Percentiles rank a stretch among this genome's conserved stretches.
These are phyloP conservation scores for Fusarium mexicanum DNA, from an alignment of 2,329 filamentous ascomycete species.

Conservation along the genomic window DNA sequence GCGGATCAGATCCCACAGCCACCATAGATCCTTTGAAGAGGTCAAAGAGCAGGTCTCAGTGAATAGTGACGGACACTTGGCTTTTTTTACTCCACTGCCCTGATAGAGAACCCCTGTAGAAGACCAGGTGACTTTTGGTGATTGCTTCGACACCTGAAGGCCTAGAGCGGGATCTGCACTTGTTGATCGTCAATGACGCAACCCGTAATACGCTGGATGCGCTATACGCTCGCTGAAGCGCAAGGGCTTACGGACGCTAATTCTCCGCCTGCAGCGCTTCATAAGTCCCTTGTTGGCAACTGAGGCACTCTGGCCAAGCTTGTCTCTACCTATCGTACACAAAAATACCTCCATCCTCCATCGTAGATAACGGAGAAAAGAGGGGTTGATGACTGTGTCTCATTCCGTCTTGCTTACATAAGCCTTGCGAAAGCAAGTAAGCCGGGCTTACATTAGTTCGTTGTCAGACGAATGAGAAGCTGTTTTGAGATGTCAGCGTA, in stretches of 20 bases:
- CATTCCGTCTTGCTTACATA: background rate
- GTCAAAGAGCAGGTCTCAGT: background rate
- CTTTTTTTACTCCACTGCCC: background rate
- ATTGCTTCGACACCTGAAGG: background rate
- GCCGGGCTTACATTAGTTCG: background rate
- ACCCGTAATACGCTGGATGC: background rate
- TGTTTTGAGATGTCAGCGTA: background rate
- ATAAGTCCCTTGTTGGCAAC: background rate
- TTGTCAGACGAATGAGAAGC: background rate
- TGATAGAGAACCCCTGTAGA: too few relatives aligned
- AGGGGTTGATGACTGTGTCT: background rate
- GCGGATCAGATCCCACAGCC: too few relatives aligned
- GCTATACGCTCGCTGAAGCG: background rate
- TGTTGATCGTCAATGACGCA: background rate
- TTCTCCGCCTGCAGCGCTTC: too few relatives aligned
- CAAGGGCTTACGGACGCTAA: background rate
- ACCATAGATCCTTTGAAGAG: background rate
- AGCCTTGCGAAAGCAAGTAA: accelerated
- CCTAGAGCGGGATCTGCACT: background rate
- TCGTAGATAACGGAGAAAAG: background rate
- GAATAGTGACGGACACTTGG: accelerated
- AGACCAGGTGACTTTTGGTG: background rate
- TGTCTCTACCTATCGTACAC: background rate
- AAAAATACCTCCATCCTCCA: accelerated
- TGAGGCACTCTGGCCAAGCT: background rate